Percentiles rank a stretch among this genome's conserved stretches.
Evolutionary conservation across 2,329 filamentous ascomycete genomes (phyloP).

Genomic region (Hypoxylon sp.): DNA sequence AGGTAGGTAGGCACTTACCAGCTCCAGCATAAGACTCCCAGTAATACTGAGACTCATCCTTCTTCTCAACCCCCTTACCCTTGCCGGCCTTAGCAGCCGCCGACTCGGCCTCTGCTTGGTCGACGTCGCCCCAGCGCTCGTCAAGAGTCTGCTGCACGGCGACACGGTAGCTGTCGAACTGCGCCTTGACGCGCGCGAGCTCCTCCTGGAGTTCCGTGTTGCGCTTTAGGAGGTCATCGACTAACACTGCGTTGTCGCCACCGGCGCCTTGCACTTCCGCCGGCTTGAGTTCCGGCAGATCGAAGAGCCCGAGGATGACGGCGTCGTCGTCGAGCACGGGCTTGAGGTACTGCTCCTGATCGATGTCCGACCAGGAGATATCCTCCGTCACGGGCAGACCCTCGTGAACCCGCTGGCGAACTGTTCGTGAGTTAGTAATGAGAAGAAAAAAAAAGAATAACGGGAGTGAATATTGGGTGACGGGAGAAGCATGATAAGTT

Average conservation of each 20-base stretch:
- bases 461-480: background rate
- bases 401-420: conserved; percentile 65
- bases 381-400: conserved; percentile 66
- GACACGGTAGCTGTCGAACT: conserved; percentile 76
- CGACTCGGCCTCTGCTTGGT: conserved; percentile 58
- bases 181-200: conserved; percentile 70
- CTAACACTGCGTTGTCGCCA: conserved; percentile 52
- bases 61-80: conserved; percentile 52
- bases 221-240: conserved; percentile 62
- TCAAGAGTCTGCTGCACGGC: conserved; percentile 77
- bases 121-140: conserved; percentile 73
- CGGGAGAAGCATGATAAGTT: background rate
- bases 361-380: conserved; percentile 74
- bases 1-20: conserved; percentile 61
- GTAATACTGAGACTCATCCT: conserved; percentile 63
- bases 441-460: background rate
- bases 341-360: conserved; percentile 85
- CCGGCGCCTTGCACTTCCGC: conserved; percentile 45
- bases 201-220: conserved; percentile 73
- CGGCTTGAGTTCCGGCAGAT: conserved; percentile 70
- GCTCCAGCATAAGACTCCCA: conserved; percentile 74
- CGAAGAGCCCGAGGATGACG: conserved; percentile 88
- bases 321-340: conserved; percentile 92
- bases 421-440: conserved; percentile 51
- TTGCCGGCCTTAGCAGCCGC: conserved; percentile 49